A percentile compares a stretch with the other conserved stretches of the same genome.
Evolutionary conservation across 495 filamentous ascomycete genomes (phyloP).

Genomic region (Penicillium daleae): DNA sequence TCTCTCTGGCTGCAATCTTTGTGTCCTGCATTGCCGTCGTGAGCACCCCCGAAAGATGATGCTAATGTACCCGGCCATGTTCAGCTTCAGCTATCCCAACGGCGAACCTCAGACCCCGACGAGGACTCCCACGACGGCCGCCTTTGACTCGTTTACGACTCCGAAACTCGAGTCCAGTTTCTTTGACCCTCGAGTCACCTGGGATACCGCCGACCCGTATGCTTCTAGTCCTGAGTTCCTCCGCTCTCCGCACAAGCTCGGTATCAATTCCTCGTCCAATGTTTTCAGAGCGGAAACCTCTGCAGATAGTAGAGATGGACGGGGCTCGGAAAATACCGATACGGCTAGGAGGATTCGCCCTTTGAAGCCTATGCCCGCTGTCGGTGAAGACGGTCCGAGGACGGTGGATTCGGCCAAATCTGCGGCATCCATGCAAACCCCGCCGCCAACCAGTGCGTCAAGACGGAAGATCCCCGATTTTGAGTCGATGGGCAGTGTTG

Average conservation of each 20-base stretch:
- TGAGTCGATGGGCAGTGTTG: slow-evolving; percentile 29
- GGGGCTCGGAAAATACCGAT: slow-evolving; percentile 40
- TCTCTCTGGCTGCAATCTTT: background rate
- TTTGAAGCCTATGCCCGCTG: slow-evolving; percentile 43
- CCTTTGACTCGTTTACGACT: slow-evolving; percentile 69
- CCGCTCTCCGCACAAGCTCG: slow-evolving; percentile 53
- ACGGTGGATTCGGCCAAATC: slow-evolving; percentile 50
- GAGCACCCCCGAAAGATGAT: slow-evolving; percentile 30
- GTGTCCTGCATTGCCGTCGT: background rate
- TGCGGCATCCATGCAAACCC: slow-evolving; percentile 66
- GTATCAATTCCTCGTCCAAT: slow-evolving; percentile 39
- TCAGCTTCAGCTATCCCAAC: slow-evolving; percentile 77
- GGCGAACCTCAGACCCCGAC: slow-evolving; percentile 78
- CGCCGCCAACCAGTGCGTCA: slow-evolving; percentile 65
- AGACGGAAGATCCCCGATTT: slow-evolving; percentile 46
- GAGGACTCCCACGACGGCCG: slow-evolving; percentile 68
- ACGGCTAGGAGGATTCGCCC: slow-evolving; percentile 45
- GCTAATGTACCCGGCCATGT: slow-evolving; percentile 45
- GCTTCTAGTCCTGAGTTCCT: slow-evolving; percentile 57
- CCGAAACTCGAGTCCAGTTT: slow-evolving; percentile 63
- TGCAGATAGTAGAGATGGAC: slow-evolving; percentile 58
- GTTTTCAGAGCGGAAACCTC: slow-evolving; percentile 44
- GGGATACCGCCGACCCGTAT: slow-evolving; percentile 57
- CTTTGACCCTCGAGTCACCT: slow-evolving; percentile 55
- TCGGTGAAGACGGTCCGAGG: slow-evolving; percentile 40